phyloP scores from a whole-genome alignment of 129 eudicot species.

The Mikania micrantha region DNA sequence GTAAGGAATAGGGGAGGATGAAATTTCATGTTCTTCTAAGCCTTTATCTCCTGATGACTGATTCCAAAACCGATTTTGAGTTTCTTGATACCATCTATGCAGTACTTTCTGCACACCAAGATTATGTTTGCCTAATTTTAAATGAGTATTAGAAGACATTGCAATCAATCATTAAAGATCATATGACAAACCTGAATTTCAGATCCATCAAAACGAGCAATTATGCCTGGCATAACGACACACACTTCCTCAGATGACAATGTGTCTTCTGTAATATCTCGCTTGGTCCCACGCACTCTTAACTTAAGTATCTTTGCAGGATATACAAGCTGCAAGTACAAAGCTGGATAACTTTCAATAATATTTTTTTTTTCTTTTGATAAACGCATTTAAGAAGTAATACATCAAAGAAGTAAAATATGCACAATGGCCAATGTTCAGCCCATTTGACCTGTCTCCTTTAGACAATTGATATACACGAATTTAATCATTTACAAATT shows the following conservation, averaged over 20 bases:
- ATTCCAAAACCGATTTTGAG: conserved; percentile 56
- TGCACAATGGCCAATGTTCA: not conserved
- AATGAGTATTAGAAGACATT: not conserved
- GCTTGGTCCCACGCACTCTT: conserved; percentile 86
- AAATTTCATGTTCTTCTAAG: conserved; percentile 38
- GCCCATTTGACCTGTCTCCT: not conserved
- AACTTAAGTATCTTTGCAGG: conserved; percentile 70
- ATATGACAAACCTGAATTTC: conserved; percentile 65
- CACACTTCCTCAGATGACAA: conserved; percentile 81
- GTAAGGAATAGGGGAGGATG: conserved; percentile 60
- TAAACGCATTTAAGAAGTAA: not conserved
- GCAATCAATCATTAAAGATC: not conserved
- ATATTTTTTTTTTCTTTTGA: not conserved
- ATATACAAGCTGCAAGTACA: conserved; percentile 60
- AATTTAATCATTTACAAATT: not conserved
- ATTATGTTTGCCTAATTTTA: conserved; percentile 10
- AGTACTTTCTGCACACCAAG: conserved; percentile 63
- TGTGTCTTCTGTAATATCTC: conserved; percentile 67
- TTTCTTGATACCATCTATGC: conserved; percentile 61
- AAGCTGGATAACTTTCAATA: not conserved
- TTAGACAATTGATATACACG: not conserved
- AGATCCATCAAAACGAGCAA: conserved; percentile 97
- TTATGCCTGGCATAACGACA: conserved; percentile 65
- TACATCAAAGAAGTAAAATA: not conserved
- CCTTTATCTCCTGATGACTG: conserved; percentile 27